phyloP scores from a whole-genome alignment of 177 flowering plant species.

The Vitis hybrid region DNA sequence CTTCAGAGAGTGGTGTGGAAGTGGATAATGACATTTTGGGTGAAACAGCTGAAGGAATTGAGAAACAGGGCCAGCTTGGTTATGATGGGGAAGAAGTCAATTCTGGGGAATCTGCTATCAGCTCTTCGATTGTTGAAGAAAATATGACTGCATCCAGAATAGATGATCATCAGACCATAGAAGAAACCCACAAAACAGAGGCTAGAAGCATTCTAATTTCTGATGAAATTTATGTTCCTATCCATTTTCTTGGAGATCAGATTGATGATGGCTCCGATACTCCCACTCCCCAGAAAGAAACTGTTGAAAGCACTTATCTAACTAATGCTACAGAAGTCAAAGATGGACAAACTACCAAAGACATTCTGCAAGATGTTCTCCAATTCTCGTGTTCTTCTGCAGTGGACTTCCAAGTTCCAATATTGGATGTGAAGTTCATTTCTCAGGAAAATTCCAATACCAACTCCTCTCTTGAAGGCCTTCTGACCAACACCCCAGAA shows the following conservation, averaged over 20 bases:
- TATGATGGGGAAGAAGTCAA: constrained; percentile 10
- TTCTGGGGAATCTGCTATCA: background rate
- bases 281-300: constrained; percentile 1
- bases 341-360: constrained; percentile 7
- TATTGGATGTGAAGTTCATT: constrained; percentile 64
- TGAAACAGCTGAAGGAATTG: constrained; percentile 9
- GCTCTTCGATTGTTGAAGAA: background rate
- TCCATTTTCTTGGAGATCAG: constrained; percentile 9
- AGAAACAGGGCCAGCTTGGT: background rate
- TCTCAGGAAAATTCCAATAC: constrained; percentile 17
- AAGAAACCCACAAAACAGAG: constrained; percentile 7
- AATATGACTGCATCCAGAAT: background rate
- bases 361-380: constrained; percentile 20
- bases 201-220: background rate
- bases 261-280: constrained; percentile 12
- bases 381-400: constrained; percentile 19
- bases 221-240: constrained; percentile 4
- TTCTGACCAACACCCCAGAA: constrained; percentile 30
- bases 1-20: constrained; percentile 12
- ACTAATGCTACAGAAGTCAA: constrained; percentile 4
- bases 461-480: constrained; percentile 48
- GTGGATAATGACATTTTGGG: constrained; percentile 8
- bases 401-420: constrained; percentile 48
- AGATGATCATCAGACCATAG: background rate
- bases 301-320: background rate